These are phyloP conservation scores for Pneumocystis sp. DNA, from an alignment of 1,139 yeast genomes.

Conservation along the genomic window DNA sequence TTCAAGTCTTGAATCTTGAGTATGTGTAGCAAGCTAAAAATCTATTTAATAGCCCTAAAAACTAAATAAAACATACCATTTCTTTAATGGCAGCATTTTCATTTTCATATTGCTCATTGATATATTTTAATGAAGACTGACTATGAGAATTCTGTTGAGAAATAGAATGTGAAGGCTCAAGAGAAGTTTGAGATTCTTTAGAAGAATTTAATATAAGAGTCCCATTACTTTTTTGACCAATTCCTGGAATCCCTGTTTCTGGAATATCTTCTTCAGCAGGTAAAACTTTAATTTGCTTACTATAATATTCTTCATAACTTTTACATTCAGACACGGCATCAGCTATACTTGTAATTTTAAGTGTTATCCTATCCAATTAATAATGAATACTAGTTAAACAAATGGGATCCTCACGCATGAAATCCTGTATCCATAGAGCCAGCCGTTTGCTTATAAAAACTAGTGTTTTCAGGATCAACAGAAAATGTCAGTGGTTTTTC, in stretches of 20 bases:
- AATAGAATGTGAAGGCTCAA: background rate
- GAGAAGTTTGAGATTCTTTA: background rate
- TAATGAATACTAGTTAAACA: background rate
- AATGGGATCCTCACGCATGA: conserved; percentile 11
- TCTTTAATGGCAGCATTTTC: background rate
- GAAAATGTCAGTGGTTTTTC: conserved; percentile 15
- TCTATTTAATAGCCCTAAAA: background rate
- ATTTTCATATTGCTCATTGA: background rate
- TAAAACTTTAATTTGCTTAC: background rate
- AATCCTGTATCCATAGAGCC: conserved; percentile 15
- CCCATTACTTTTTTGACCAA: background rate
- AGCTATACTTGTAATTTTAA: background rate
- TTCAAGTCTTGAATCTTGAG: background rate
- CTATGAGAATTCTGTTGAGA: background rate
- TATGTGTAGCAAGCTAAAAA: background rate
- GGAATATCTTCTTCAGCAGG: background rate
- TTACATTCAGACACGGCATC: background rate
- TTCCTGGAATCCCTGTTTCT: background rate
- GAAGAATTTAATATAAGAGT: background rate
- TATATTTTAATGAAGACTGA: background rate
- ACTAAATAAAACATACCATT: conserved; percentile 5
- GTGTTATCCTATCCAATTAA: background rate
- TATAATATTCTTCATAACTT: background rate
- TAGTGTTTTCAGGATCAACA: conserved; percentile 3
- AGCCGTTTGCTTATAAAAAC: conserved; percentile 8